phyloP scores from a whole-genome alignment of 352 stramenopile genomes.

The Pythium graminicola region DNA sequence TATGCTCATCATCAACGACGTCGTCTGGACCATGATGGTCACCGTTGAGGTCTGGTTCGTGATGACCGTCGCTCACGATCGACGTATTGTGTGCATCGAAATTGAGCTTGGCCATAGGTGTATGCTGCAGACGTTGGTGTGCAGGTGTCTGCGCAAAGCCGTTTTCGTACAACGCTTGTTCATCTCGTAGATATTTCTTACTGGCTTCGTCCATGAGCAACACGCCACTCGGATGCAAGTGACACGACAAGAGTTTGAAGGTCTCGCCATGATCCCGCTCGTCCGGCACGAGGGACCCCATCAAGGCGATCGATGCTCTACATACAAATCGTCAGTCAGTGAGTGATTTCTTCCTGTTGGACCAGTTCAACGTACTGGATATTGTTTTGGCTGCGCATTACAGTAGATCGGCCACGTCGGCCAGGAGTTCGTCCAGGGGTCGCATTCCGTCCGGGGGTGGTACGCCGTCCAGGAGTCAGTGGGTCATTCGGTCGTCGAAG shows the following conservation, averaged over 20 bases:
- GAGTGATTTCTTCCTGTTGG: too few species aligned
- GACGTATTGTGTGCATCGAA: conserved; percentile 26
- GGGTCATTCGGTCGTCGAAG: conserved; percentile 22
- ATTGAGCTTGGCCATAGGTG: conserved; percentile 20
- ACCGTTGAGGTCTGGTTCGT: too few species aligned
- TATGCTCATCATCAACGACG: conserved; percentile 22
- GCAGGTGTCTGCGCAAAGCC: background rate
- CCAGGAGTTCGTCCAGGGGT: background rate
- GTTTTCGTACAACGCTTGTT: background rate
- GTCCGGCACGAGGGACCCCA: conserved; percentile 71
- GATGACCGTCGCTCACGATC: conserved; percentile 5
- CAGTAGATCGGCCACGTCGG: background rate
- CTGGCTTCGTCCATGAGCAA: conserved; percentile 74
- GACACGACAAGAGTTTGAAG: conserved; percentile 81
- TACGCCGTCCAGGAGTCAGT: too few species aligned
- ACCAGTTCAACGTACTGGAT: conserved; percentile 53
- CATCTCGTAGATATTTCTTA: conserved; percentile 51
- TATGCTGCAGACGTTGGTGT: conserved; percentile 15
- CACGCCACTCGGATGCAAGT: conserved; percentile 60
- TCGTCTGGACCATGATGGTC: conserved; percentile 19
- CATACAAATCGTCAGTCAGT: conserved; percentile 1
- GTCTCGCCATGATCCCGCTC: conserved; percentile 75
- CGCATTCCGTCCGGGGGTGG: too few species aligned
- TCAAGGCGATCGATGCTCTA: conserved; percentile 68
- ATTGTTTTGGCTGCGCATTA: conserved; percentile 56